Percentiles rank a stretch among this genome's conserved stretches.
These are phyloP conservation scores for Nakaseomyces bracarensis DNA, from an alignment of 1,139 yeast genomes.

Conservation along the genomic window DNA sequence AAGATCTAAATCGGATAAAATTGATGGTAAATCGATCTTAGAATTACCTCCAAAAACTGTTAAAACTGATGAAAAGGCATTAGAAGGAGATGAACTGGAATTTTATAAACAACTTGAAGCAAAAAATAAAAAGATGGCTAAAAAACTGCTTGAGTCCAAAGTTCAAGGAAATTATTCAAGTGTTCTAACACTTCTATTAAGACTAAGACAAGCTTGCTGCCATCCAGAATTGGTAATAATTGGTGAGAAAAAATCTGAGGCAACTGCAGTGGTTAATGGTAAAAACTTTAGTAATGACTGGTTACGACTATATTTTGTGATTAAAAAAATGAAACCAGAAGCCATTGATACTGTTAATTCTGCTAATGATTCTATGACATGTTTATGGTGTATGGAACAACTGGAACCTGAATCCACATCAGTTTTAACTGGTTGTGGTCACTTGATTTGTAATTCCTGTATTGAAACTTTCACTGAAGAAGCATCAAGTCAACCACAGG, in stretches of 20 bases:
- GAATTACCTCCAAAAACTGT: conserved; percentile 60
- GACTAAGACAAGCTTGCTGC: conserved; percentile 87
- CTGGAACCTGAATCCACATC: conserved; percentile 41
- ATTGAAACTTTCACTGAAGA: conserved; percentile 42
- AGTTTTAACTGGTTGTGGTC: conserved; percentile 58
- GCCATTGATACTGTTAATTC: conserved; percentile 29
- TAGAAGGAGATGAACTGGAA: conserved; percentile 46
- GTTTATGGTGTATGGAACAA: conserved; percentile 64
- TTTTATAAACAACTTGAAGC: conserved; percentile 55
- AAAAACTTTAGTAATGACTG: conserved; percentile 26
- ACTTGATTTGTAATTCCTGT: conserved; percentile 58
- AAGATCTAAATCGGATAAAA: conserved; percentile 62
- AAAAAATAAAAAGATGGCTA: conserved; percentile 51
- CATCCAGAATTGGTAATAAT: conserved; percentile 70
- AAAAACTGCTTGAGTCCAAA: conserved; percentile 32
- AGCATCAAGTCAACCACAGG: conserved; percentile 30
- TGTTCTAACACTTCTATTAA: conserved; percentile 62
- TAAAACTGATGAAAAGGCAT: conserved; percentile 39
- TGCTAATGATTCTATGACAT: conserved; percentile 33
- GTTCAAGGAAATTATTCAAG: conserved; percentile 43
- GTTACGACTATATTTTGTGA: conserved; percentile 25
- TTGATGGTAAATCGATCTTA: conserved; percentile 75
- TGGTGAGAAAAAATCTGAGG: conserved; percentile 43
- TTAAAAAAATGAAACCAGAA: conserved; percentile 22
- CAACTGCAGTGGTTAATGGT: conserved; percentile 27